Conservation (phyloP, 495 filamentous ascomycete species). For the Apiosordaria backusii region DNA sequence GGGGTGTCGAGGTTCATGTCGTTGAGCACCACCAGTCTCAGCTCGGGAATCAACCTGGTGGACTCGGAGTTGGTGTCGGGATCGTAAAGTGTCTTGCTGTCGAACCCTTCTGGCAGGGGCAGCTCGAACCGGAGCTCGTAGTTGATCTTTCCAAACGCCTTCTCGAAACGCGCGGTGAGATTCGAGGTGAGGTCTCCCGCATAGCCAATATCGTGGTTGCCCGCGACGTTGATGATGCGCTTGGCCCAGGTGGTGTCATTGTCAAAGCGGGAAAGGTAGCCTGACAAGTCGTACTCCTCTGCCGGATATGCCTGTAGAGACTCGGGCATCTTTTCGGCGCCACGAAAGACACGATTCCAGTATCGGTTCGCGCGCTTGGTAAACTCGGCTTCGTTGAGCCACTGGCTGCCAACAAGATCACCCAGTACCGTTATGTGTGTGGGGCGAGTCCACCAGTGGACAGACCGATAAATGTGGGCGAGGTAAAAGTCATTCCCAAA, state of each 20-base stretch:
- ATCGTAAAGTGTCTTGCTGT: conserved; percentile 37
- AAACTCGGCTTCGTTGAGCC: conserved; percentile 87
- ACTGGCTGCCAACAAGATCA: conserved; percentile 93
- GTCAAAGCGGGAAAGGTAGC: conserved; percentile 49
- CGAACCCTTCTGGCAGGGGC: conserved; percentile 35
- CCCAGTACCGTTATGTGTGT: conserved; percentile 88
- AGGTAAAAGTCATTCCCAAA: conserved; percentile 94
- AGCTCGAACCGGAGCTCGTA: conserved; percentile 78
- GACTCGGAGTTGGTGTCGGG: conserved; percentile 31
- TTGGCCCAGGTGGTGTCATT: conserved; percentile 56
- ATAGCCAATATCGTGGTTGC: conserved; percentile 96
- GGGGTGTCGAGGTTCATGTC: conserved; percentile 88
- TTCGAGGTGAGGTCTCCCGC: conserved; percentile 76
- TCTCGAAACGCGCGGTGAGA: conserved; percentile 74
- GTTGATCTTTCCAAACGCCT: conserved; percentile 77
- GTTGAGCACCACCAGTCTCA: conserved; percentile 85
- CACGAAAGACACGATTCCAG: conserved; percentile 77
- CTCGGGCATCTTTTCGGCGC: conserved; percentile 64
- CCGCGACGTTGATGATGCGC: conserved; percentile 80
- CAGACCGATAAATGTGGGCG: conserved; percentile 83
- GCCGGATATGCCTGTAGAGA: conserved; percentile 49
- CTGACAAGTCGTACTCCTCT: conserved; percentile 48
- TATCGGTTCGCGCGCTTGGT: conserved; percentile 63
- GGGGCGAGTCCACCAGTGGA: conserved; percentile 75
- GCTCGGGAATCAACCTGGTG: conserved; percentile 51